Base-by-base conservation (phyloP, 345 rosid species). In the Cardamine resedifolia region DNA sequence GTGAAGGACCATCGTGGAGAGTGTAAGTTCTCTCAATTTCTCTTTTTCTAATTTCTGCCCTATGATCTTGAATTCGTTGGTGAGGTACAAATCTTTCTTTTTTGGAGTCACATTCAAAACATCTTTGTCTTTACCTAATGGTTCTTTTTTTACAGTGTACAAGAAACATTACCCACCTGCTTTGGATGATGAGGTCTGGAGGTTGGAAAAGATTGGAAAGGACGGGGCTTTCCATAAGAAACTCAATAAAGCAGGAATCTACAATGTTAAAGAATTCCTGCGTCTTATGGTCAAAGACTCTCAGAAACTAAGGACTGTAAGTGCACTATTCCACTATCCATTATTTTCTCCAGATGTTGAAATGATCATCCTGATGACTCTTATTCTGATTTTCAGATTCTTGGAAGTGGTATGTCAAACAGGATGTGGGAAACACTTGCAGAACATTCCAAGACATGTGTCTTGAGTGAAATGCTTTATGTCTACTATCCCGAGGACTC, bases 381-480 rank as follows among this genome's bases (percentile, higher is more conserved):
- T 28, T 48, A 28, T 41, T 58, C 19, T 76, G 18, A 48, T 69
- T 79, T 81, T 75, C 76, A 95, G 99, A 90, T 92, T 82, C 97
- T 95, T 78, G 99, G 99, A 72, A 92, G 97, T 66, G 98, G 99
- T 48, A 95, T 95, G 99, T 96, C 99, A 18, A 96, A 96, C 74
- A 90, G 94, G 82, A 96, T 92, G 99, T 96, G 99, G 99, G 98
- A 92, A 63, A 79, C 88, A 64, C 94, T 96, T 14, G 75, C 88
- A 48, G 99, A 96, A 70, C 99, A 96, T 83, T 90, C 98, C 8
- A 96, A 86, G 78, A 90, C 99, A 30, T 96, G 98, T 74, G 86
- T 84, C 33, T 76, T 86, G 68, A 83, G 89, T 71, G 97, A 87
- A 81, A 92, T 84, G 70, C 84, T 87, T 66, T 96, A 90, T 47